These are phyloP conservation scores for Exophiala sp. DNA, from an alignment of 2,329 filamentous ascomycete genomes.

Conservation along the genomic window DNA sequence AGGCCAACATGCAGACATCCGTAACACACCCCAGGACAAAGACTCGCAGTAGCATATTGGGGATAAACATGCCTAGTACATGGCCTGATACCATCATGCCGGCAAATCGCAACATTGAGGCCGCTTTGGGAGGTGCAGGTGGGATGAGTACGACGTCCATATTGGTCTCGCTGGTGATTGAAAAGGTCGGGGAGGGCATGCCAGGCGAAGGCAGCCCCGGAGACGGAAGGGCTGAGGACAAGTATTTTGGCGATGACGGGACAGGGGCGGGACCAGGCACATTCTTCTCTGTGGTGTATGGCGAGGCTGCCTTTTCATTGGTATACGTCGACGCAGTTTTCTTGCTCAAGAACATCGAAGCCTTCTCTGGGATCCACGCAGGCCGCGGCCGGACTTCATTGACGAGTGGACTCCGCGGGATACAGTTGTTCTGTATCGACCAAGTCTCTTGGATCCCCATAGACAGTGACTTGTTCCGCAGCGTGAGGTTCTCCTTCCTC, in stretches of 20 bases:
- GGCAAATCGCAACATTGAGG: slow-evolving; percentile 20
- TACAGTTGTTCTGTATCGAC: slow-evolving; percentile 4
- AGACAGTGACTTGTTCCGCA: slow-evolving; percentile 15
- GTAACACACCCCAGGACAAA: slow-evolving; percentile 24
- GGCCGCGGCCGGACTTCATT: slow-evolving; percentile 16
- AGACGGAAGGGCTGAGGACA: slow-evolving; percentile 8
- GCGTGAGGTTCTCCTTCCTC: slow-evolving; percentile 21
- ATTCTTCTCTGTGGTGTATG: not conserved
- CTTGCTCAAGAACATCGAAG: not conserved
- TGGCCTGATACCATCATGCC: slow-evolving; percentile 21
- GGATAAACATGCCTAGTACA: slow-evolving; percentile 22
- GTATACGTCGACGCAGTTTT: not conserved
- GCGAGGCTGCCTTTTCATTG: not conserved
- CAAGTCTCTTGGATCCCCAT: slow-evolving; percentile 14
- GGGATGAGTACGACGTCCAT: slow-evolving; percentile 14
- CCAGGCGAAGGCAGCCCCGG: slow-evolving; percentile 13
- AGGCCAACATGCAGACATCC: slow-evolving; percentile 22
- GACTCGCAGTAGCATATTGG: slow-evolving; percentile 18
- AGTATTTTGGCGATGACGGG: not conserved
- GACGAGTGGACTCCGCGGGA: slow-evolving; percentile 17
- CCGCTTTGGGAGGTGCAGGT: slow-evolving; percentile 16
- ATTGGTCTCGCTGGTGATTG: slow-evolving; percentile 18
- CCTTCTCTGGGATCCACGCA: not conserved
- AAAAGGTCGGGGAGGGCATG: slow-evolving; percentile 19
- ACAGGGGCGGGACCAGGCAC: not conserved